phyloP scores from a whole-genome alignment of 2,329 filamentous ascomycete species.

The Aspergillus neoniger region DNA sequence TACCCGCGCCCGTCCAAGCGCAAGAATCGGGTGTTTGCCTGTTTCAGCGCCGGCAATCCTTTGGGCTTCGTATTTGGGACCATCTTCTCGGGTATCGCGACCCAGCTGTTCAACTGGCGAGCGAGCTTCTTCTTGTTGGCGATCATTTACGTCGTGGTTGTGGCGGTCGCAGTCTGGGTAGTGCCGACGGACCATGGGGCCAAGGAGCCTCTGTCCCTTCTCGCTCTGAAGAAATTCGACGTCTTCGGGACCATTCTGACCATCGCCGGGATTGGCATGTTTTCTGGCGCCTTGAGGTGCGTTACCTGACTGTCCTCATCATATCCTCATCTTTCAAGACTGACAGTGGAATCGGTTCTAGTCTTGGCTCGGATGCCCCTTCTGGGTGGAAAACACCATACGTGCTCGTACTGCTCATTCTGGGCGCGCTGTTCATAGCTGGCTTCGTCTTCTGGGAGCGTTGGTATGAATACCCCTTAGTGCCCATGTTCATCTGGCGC shows the following conservation, averaged over 20 bases:
- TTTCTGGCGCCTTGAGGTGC: slow-evolving; percentile 59
- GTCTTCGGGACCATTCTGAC: slow-evolving; percentile 62
- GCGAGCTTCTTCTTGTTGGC: slow-evolving; percentile 63
- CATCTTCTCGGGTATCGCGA: slow-evolving; percentile 64
- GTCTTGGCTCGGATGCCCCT: slow-evolving; percentile 56
- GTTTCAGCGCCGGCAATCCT: slow-evolving; percentile 61
- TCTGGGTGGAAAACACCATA: slow-evolving; percentile 65
- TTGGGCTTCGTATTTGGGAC: slow-evolving; percentile 60
- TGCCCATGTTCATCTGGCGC: slow-evolving; percentile 58
- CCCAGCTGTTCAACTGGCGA: slow-evolving; percentile 64
- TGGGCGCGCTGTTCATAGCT: slow-evolving; percentile 59
- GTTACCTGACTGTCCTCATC: neutral
- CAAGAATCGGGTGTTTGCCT: slow-evolving; percentile 68
- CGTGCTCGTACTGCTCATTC: slow-evolving; percentile 62
- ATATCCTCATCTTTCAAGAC: neutral
- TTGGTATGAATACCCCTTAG: slow-evolving; percentile 52
- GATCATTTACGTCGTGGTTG: slow-evolving; percentile 64
- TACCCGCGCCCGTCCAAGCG: slow-evolving; percentile 62
- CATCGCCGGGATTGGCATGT: slow-evolving; percentile 65
- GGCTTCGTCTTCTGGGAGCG: slow-evolving; percentile 66
- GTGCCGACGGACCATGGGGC: slow-evolving; percentile 58
- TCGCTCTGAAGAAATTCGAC: slow-evolving; percentile 51
- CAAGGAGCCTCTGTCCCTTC: neutral
- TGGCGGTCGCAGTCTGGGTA: slow-evolving; percentile 60
- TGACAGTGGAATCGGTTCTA: slow-evolving; percentile 19